Evolutionary conservation across 2,329 filamentous ascomycete species (phyloP).

Genomic region (Fusarium beomiforme): DNA sequence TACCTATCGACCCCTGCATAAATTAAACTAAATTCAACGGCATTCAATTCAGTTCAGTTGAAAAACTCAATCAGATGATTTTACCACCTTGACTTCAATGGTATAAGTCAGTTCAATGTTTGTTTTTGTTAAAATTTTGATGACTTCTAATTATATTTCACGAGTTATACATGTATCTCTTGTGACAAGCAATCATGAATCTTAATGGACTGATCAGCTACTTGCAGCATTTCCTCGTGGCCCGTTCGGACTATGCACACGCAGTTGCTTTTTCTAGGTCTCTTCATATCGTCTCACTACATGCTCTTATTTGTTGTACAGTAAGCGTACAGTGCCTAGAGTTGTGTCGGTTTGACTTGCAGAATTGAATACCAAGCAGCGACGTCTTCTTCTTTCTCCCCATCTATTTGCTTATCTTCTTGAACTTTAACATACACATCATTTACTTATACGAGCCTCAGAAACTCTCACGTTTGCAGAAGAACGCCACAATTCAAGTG

Average conservation of each 20-base stretch:
- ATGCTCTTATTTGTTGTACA: neutral
- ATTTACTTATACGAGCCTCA: neutral
- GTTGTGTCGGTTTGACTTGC: neutral
- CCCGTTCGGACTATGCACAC: slow-evolving; percentile 10
- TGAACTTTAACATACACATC: neutral
- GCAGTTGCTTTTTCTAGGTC: slow-evolving; percentile 2
- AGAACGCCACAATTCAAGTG: slow-evolving; percentile 3
- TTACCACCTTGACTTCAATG: neutral
- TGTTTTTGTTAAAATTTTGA: neutral
- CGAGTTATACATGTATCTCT: neutral
- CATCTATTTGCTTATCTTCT: too few relatives aligned
- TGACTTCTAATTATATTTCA: neutral
- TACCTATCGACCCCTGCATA: slow-evolving; percentile 12
- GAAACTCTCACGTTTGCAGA: neutral
- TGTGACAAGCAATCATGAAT: neutral
- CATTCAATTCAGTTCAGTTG: slow-evolving; percentile 7
- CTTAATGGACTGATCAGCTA: neutral
- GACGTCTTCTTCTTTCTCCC: neutral
- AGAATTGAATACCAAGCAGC: neutral
- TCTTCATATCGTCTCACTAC: slow-evolving; percentile 6
- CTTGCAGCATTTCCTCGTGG: slow-evolving; percentile 15
- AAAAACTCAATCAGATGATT: slow-evolving; percentile 3
- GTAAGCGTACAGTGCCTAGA: neutral
- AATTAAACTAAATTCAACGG: slow-evolving; percentile 1
- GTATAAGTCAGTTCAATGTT: neutral